A percentile compares a stretch with the other conserved stretches of the same genome.
phyloP scores from a whole-genome alignment of 2,329 filamentous ascomycete species.

The Clonostachys byssicola region DNA sequence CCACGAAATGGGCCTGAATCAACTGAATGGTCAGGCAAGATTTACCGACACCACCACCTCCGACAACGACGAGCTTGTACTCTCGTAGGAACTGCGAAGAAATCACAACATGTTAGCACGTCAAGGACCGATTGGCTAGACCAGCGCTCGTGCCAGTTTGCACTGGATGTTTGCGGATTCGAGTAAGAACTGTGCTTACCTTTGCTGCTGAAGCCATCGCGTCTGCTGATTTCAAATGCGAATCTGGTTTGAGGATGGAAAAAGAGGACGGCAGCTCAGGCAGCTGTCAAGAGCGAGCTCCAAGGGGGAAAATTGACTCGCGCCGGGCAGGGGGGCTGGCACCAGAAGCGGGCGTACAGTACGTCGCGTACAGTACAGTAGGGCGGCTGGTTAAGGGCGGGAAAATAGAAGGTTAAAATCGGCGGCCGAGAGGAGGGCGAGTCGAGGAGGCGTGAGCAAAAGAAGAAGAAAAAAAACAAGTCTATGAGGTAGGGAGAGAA shows the following conservation, averaged over 20 bases:
- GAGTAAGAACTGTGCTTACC: constrained; percentile 11
- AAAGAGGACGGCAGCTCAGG: constrained; percentile 1
- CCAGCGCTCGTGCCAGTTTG: neutral
- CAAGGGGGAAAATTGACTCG: constrained; percentile 8
- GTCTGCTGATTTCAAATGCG: constrained; percentile 2
- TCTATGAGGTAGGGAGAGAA: too few species aligned
- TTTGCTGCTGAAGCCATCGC: constrained; percentile 24
- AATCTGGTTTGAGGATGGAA: constrained; percentile 2
- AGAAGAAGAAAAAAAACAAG: too few species aligned
- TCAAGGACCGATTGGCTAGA: neutral
- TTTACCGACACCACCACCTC: constrained; percentile 97
- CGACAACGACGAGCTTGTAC: constrained; percentile 96
- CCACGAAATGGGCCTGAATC: constrained; percentile 94
- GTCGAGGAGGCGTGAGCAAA: too few species aligned
- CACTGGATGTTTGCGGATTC: too few species aligned
- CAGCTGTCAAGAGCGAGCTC: constrained; percentile 1
- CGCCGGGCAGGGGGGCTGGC: neutral
- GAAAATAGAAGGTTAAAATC: too few species aligned
- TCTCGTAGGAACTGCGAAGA: constrained; percentile 70
- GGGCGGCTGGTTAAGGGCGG: too few species aligned
- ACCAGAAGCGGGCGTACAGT: too few species aligned
- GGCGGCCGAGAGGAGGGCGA: too few species aligned
- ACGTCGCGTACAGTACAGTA: too few species aligned
- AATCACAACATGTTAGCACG: neutral
- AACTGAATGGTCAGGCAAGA: constrained; percentile 98